Base-by-base conservation (phyloP, 352 stramenopile genomes). In the Pythium scleroteichum region DNA sequence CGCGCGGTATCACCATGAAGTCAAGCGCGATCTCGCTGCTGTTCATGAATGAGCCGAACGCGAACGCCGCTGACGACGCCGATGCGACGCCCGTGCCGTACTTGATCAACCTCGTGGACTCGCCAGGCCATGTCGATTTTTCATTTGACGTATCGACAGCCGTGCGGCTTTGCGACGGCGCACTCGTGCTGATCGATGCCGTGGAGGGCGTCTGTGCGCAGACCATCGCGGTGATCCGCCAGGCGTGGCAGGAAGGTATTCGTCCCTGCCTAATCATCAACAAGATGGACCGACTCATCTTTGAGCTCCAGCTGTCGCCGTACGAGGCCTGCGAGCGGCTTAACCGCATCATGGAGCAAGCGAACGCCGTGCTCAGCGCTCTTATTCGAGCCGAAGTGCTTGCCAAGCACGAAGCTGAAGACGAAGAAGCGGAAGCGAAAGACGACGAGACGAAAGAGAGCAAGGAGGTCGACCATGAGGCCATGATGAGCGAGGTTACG, bases 1-100 rank as follows among this genome's bases (percentile, higher is more conserved):
- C 90, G 19, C 87, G 97, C 39, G 97, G 97, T 46, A 99, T 99
- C 68, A 99, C 97, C 3, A 99, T 99, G 95, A 96, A 98, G 71
- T 92, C 88, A 33, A 98, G 88, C 35, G 94, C 95, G 42, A 99
- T 99, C 78, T 97, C 93, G 40, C 74, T 99, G 39, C 68, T 97
- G 35, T 97, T 98, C 70, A 54, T 75, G 19, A 75, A 90, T 75
- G 71, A 88, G 56, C 69, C 72, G 7, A 69, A 65, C 47, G 9
- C 51, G 42, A 27, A 26, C 52, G 32, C 51, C 60, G 14, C 48
- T 4, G 69, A 79, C 20, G 62, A 67, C 32, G 59, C 58, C 17
- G 39, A 53, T 24, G 32, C 42, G 7, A 38, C 33, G 44, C 76
- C 85, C 17, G 53, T 58, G 50, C 84, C 85, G 39, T 98, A 89